phyloP scores from a whole-genome alignment of 495 filamentous ascomycete genomes.

The Lasiosphaeria miniovina region DNA sequence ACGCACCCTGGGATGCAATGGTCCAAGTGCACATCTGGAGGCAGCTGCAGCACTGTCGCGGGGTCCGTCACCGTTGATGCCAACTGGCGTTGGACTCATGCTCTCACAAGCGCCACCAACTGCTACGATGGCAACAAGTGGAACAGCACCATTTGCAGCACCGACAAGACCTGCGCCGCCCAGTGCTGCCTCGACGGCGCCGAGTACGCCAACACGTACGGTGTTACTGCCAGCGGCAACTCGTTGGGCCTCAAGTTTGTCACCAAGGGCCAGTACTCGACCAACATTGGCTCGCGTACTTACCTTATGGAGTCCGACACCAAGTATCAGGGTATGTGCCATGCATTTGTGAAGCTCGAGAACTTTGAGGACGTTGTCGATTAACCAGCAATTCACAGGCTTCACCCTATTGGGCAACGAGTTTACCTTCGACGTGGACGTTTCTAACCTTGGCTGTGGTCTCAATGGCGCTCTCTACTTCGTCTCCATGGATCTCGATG shows the following conservation, averaged over 20 bases:
- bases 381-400: constrained; percentile 17
- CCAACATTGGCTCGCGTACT: constrained; percentile 52
- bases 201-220: constrained; percentile 48
- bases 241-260: constrained; percentile 54
- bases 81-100: constrained; percentile 54
- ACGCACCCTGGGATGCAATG: constrained; percentile 56
- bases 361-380: not conserved
- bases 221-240: constrained; percentile 46
- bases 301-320: constrained; percentile 53
- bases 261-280: constrained; percentile 46
- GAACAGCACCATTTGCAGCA: constrained; percentile 40
- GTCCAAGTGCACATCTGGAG: constrained; percentile 52
- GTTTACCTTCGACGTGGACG: constrained; percentile 60
- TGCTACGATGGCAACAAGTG: constrained; percentile 53
- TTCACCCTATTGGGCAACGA: constrained; percentile 56
- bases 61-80: constrained; percentile 46
- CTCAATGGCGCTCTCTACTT: constrained; percentile 61
- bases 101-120: constrained; percentile 35
- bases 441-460: constrained; percentile 52
- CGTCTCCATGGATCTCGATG: constrained; percentile 55
- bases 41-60: constrained; percentile 45
- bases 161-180: constrained; percentile 36
- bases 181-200: constrained; percentile 50
- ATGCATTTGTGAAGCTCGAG: not conserved
- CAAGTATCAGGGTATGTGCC: constrained; percentile 49